These are phyloP conservation scores for Phytophthora ohioensis DNA, from an alignment of 352 stramenopile species.

Conservation along the genomic window DNA sequence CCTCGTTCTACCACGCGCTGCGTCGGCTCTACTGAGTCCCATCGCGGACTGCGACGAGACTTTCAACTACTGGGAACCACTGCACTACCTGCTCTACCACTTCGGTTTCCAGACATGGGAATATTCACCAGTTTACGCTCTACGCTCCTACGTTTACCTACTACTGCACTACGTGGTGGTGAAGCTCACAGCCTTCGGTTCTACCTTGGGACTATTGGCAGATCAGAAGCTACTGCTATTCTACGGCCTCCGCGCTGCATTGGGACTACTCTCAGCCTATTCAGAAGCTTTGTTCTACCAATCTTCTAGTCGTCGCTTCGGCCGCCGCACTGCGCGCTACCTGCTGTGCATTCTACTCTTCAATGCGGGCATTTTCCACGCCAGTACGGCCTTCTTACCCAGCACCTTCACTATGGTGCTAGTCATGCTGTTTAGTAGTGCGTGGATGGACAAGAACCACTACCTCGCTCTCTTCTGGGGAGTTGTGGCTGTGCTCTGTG, in stretches of 20 bases:
- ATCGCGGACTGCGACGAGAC: constrained; percentile 99
- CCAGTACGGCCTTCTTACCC: constrained; percentile 92
- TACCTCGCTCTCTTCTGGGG: constrained; percentile 84
- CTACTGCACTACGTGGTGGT: constrained; percentile 60
- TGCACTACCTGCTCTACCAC: constrained; percentile 97
- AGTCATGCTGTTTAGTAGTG: constrained; percentile 76
- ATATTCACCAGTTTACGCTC: constrained; percentile 92
- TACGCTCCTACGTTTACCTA: constrained; percentile 97
- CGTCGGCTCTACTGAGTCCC: constrained; percentile 71
- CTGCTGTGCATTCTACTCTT: constrained; percentile 82
- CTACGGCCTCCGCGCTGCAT: constrained; percentile 84
- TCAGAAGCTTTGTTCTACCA: constrained; percentile 91
- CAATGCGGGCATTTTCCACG: constrained; percentile 94
- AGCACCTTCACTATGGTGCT: constrained; percentile 92
- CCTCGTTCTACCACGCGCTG: constrained; percentile 66
- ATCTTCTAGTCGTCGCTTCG: constrained; percentile 69
- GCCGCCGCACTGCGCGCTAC: constrained; percentile 66
- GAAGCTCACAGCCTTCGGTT: constrained; percentile 50
- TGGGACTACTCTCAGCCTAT: constrained; percentile 82
- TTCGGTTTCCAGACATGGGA: constrained; percentile 93
- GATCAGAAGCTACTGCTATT: constrained; percentile 90
- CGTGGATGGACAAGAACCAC: constrained; percentile 86
- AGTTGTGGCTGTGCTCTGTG: constrained; percentile 92
- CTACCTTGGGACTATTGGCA: constrained; percentile 46
- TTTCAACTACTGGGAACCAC: constrained; percentile 99